Percentiles rank a stretch among this genome's conserved stretches.
Conservation (phyloP, 192 early-diverging fungal species). For the Coemansia sp. region DNA sequence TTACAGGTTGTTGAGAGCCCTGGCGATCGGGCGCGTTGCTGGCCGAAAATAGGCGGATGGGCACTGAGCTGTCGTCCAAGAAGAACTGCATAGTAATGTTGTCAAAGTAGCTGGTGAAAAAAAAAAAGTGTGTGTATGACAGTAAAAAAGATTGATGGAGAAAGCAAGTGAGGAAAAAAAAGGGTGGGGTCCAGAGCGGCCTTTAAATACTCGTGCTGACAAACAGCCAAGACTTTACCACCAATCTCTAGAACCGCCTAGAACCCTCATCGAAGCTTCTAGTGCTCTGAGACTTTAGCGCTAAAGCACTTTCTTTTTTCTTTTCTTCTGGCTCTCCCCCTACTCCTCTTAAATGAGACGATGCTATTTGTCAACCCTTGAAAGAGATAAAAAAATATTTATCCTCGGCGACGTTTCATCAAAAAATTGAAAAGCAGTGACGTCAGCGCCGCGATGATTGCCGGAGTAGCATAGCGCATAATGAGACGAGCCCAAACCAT, state of each 20-base stretch:
- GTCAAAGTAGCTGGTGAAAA: not conserved
- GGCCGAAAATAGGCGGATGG: slow-evolving; percentile 39
- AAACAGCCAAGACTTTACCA: slow-evolving; percentile 2
- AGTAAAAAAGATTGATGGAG: not conserved
- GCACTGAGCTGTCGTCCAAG: slow-evolving; percentile 31
- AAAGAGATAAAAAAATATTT: not conserved
- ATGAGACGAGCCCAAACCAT: slow-evolving; percentile 30
- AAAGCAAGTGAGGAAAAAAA: not conserved
- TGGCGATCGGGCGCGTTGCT: slow-evolving; percentile 34
- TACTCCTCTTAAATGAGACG: not conserved
- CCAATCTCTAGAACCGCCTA: not conserved
- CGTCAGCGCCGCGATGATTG: slow-evolving; percentile 47
- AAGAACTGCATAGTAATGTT: slow-evolving; percentile 43
- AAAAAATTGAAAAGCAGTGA: slow-evolving; percentile 25
- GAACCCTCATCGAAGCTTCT: not conserved
- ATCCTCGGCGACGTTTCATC: not conserved
- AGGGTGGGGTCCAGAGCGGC: not conserved
- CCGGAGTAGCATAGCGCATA: slow-evolving; percentile 39
- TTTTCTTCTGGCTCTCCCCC: not conserved
- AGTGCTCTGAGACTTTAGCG: not conserved
- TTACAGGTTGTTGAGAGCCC: not conserved
- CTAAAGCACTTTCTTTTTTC: not conserved
- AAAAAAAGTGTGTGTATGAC: not conserved
- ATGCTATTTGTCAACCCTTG: not conserved
- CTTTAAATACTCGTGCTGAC: not conserved